Percentiles rank a stretch among this genome's conserved stretches.
Conservation (phyloP, 352 stramenopile species). For the Pythium brassicae region DNA sequence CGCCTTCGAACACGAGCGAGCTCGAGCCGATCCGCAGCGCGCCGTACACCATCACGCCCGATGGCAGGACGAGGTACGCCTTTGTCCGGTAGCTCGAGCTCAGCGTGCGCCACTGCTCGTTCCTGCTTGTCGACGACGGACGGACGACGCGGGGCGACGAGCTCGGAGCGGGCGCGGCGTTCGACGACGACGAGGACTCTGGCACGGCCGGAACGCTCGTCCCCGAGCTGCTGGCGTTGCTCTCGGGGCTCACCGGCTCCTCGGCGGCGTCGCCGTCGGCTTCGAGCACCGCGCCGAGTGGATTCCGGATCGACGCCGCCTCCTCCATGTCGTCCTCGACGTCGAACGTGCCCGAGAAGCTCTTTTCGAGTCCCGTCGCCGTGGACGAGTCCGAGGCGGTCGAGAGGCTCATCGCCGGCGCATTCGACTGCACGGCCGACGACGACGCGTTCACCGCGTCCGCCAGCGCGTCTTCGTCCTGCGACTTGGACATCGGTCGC, state of each 20-base stretch:
- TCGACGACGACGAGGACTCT: background rate
- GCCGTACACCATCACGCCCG: constrained; percentile 66
- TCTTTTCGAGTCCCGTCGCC: constrained; percentile 15
- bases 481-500: constrained; percentile 11
- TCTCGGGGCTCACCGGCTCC: constrained; percentile 10
- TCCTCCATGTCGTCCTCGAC: constrained; percentile 13
- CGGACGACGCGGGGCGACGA: background rate
- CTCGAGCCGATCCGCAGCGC: constrained; percentile 63
- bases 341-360: constrained; percentile 12
- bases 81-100: constrained; percentile 67
- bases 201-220: background rate
- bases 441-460: background rate
- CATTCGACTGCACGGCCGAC: background rate
- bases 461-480: constrained; percentile 10
- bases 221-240: background rate
- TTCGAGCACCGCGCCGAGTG: constrained; percentile 11
- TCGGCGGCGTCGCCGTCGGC: constrained; percentile 7
- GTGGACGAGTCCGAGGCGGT: constrained; percentile 11
- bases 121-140: constrained; percentile 23
- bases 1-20: constrained; percentile 80
- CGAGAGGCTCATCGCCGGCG: constrained; percentile 13
- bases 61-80: constrained; percentile 71
- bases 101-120: constrained; percentile 68
- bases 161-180: background rate
- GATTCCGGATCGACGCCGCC: constrained; percentile 11